Conservation (phyloP, 345 rosid genomes). For the Fremontodendron californicum region DNA sequence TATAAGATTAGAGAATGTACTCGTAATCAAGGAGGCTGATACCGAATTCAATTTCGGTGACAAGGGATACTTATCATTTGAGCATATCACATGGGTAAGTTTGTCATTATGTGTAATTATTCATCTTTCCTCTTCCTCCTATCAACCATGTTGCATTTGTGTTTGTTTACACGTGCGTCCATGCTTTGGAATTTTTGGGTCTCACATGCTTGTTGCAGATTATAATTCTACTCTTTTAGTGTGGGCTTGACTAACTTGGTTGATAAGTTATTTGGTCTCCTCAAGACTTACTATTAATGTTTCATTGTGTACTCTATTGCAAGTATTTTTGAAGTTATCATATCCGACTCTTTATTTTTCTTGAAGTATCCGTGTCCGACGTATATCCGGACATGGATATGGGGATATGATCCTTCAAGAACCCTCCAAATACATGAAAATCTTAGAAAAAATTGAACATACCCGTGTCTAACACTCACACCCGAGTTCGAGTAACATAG, state of each 20-base stretch:
- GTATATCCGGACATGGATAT: too few species aligned
- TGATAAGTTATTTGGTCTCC: not conserved
- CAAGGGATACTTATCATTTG: conserved; percentile 83
- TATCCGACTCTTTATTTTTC: too few species aligned
- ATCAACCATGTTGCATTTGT: not conserved
- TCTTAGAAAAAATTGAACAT: too few species aligned
- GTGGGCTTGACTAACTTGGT: not conserved
- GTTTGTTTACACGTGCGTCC: too few species aligned
- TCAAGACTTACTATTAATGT: not conserved
- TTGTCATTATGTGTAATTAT: not conserved
- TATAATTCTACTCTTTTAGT: not conserved
- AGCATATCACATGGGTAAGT: conserved; percentile 98
- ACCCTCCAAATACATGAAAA: too few species aligned
- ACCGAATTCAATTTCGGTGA: conserved; percentile 86
- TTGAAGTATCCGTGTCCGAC: too few species aligned
- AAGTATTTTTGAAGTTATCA: not conserved
- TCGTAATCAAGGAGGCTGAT: conserved; percentile 61
- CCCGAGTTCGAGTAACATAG: too few species aligned
- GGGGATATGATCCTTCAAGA: too few species aligned
- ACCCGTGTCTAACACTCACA: too few species aligned
- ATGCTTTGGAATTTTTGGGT: not conserved
- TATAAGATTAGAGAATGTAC: conserved; percentile 92
- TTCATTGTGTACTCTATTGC: not conserved
- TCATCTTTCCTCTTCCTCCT: not conserved
- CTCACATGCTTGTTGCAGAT: not conserved